A percentile compares a stretch with the other conserved stretches of the same genome.
phyloP scores from a whole-genome alignment of 1,139 yeast species.

The Zygosaccharomyces sapae region DNA sequence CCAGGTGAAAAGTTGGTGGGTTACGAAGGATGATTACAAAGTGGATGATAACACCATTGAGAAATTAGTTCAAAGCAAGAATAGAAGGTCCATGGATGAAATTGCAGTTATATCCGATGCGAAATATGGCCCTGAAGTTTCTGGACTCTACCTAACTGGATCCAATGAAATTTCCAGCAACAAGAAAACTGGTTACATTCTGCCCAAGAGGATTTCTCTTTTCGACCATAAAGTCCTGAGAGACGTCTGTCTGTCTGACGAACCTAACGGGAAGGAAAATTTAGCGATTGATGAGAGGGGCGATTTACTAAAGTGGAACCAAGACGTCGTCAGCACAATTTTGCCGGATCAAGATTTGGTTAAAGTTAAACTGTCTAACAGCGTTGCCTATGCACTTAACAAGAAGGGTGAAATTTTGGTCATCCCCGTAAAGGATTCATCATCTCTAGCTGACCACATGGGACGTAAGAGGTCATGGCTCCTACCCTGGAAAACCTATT shows the following conservation, averaged over 20 bases:
- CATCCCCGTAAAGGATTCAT: constrained; percentile 40
- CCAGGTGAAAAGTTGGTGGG: constrained; percentile 27
- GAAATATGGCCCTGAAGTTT: constrained; percentile 38
- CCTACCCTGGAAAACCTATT: constrained; percentile 27
- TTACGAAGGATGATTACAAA: constrained; percentile 16
- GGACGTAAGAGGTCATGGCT: constrained; percentile 20
- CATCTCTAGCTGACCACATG: constrained; percentile 12
- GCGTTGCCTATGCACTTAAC: constrained; percentile 55
- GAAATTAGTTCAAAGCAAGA: constrained; percentile 14
- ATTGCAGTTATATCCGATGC: constrained; percentile 30
- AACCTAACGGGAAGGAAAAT: constrained; percentile 43
- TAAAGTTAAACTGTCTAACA: constrained; percentile 49
- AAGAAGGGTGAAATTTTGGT: constrained; percentile 50
- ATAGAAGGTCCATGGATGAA: constrained; percentile 21
- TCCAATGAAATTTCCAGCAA: constrained; percentile 39
- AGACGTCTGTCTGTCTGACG: constrained; percentile 49
- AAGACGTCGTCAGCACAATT: constrained; percentile 22
- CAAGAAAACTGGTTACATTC: constrained; percentile 14
- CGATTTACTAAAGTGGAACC: constrained; percentile 67
- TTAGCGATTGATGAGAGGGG: constrained; percentile 68
- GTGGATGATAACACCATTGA: constrained; percentile 22
- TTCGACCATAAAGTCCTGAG: constrained; percentile 61
- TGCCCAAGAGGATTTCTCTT: constrained; percentile 57
- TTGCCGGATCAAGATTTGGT: constrained; percentile 44
- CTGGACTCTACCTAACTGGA: constrained; percentile 56